Base-by-base conservation (phyloP, 75 land plant genomes). In the Adiantum capillusveneris region DNA sequence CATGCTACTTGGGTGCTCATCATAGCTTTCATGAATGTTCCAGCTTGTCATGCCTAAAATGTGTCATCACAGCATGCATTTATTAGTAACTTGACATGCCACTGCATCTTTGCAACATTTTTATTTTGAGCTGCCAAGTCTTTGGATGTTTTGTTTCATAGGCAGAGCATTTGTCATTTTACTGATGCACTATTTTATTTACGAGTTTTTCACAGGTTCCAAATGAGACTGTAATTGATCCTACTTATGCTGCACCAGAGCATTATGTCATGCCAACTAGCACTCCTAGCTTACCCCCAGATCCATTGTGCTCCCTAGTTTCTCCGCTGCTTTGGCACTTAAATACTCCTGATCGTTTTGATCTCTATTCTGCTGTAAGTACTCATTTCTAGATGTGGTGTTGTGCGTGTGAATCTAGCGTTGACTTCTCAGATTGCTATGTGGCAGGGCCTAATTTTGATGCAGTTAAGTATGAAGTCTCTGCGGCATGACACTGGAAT, bases 301-400 rank as follows among this genome's bases (percentile, higher is more conserved):
- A 66, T 45, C 69, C 69, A 11, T 25, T 66, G 22, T 66, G 69
- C 36, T 66, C 69, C 20, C 14, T 66, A 27, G 51, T 66, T 31
- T 66, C 69, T 29, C 69, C 69, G 21, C 28, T 66, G 17, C 28
- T 66, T 30, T 66, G 69, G 69, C 62, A 43, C 28, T 52, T 66
- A 25, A 66, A 66, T 39, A 66, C 69, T 30, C 69, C 69, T 25
- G 69, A 66, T 58, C 69, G 69, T 13, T 66, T 66, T 58, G 69
- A 66, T 45, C 34, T 66, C 21, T 66, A 25, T 31, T 66, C 69
- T 29, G 69, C 69, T 66, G 69, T 65, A 57, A 65, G 68, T 36
- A n/a, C n/a, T n/a, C n/a, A n/a, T n/a, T n/a, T n/a, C n/a, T n/a
- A n/a, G n/a, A n/a, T n/a, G n/a, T n/a, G n/a, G n/a, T n/a, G 13